Base-by-base conservation (phyloP, 164 flowering plant genomes). In the Magnolia kwangsiensis region DNA sequence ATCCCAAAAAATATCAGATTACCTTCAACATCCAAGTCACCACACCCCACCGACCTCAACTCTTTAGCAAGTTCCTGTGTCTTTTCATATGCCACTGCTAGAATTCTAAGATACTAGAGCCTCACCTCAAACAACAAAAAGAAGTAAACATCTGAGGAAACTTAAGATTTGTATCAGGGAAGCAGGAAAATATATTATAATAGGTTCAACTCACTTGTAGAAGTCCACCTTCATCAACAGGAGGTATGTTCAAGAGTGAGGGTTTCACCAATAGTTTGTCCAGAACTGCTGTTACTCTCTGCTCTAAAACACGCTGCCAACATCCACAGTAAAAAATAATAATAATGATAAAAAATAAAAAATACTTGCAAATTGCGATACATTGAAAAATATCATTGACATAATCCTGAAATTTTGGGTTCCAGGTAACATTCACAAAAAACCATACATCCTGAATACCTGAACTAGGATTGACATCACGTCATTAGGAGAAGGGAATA, bases 11-110 rank as follows among this genome's bases (percentile, higher is more conserved):
- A 37, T 37, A 37, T 37, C 6, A 37, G 45, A 37, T 37, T 75
- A 96, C 98, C 98, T 80, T 96, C 99, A 84, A 94, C 88, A 89
- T 96, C 99, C 88, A 94, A 89, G 81, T 96, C 98, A 82, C 99
- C 99, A 88, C 99, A 96, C 2, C 98, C 98, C 59, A 94, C 97
- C 64, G 92, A 85, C 59, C 88, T 90, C 65, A 96, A 85, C 45
- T 96, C 98, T 80, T 87, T 88, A 78, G 98, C 96, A 82, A 96
- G 96, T 78, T 96, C 98, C 83, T 84, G 89, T 21, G 99, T 96
- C 87, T 92, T 96, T 82, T 96, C 98, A 84, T 96, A 94, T 70
- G 97, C 95, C 80, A 96, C 92, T 37, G 98, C 98, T 72, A 96
- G 86, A 89, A 94, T 83, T 88, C 98, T 93, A 68, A 94, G 97